A percentile compares a stretch with the other conserved stretches of the same genome.
Evolutionary conservation across 805 yeast species (phyloP).

Genomic region (Wickerhamomyces rabaulensis): DNA sequence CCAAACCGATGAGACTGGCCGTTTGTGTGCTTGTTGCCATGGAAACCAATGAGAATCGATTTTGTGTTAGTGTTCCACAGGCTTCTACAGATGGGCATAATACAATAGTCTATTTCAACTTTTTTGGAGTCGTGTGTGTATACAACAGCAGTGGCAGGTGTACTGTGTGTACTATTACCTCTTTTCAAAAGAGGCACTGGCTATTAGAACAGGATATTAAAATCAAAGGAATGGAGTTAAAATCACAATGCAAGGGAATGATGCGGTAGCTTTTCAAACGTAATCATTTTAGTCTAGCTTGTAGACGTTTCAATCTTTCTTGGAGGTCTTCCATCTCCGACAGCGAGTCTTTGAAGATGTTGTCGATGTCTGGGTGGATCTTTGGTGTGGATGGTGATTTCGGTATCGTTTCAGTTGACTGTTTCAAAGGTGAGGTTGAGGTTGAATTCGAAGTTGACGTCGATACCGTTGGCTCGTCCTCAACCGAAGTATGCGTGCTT

Average conservation of each 20-base stretch:
- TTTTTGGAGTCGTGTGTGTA: not conserved
- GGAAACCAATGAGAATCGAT: too few species aligned
- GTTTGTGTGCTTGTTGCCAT: not conserved
- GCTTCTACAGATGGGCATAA: too few species aligned
- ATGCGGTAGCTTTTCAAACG: not conserved
- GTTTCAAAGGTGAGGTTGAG: not conserved
- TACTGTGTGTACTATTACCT: not conserved
- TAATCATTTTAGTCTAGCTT: not conserved
- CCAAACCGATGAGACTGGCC: not conserved
- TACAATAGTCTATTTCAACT: too few species aligned
- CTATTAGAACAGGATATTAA: too few species aligned
- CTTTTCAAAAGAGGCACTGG: not conserved
- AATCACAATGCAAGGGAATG: not conserved
- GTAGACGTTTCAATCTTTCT: not conserved
- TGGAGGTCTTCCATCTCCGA: slow-evolving; percentile 36
- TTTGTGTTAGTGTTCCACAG: too few species aligned
- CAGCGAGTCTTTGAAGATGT: slow-evolving; percentile 54
- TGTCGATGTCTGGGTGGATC: slow-evolving; percentile 43
- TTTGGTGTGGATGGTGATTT: slow-evolving; percentile 1
- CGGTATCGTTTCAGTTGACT: not conserved
- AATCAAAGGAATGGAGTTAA: too few species aligned
- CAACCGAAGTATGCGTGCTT: slow-evolving; percentile 12
- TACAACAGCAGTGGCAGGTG: not conserved
- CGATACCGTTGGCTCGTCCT: slow-evolving; percentile 1
- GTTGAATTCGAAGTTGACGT: not conserved